phyloP scores from a whole-genome alignment of 345 rosid genomes.

The Ricinus communis region DNA sequence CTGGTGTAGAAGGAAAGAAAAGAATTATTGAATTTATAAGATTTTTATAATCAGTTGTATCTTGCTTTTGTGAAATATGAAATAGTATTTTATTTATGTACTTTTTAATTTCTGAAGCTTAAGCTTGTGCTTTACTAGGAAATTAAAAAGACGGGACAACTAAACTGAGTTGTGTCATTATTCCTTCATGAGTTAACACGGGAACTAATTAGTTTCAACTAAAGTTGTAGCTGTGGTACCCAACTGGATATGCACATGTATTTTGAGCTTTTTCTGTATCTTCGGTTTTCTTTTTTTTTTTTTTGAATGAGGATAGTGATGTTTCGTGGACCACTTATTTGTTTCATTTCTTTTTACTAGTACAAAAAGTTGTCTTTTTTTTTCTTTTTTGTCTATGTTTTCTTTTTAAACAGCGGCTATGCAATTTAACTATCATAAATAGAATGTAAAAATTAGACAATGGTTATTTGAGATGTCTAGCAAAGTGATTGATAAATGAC shows the following conservation, averaged over 20 bases:
- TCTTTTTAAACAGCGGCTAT: neutral
- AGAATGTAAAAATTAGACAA: too few species aligned
- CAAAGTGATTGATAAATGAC: too few species aligned
- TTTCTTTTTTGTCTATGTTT: neutral
- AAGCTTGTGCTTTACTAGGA: neutral
- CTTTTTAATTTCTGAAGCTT: neutral
- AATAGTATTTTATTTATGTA: neutral
- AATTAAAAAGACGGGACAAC: neutral
- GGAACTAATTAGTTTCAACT: neutral
- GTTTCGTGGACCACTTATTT: constrained; percentile 14
- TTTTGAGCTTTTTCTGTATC: neutral
- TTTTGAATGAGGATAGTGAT: constrained; percentile 1
- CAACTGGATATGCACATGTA: neutral
- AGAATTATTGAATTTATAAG: neutral
- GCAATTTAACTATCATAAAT: too few species aligned
- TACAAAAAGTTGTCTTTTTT: neutral
- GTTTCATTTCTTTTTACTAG: too few species aligned
- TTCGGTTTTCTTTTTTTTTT: too few species aligned
- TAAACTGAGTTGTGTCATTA: neutral
- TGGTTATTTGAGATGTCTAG: too few species aligned
- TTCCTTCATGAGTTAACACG: neutral
- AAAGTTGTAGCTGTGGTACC: neutral
- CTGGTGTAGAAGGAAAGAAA: neutral
- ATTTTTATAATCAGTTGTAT: too few species aligned
- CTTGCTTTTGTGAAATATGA: too few species aligned